Evolutionary conservation across 192 early-diverging fungal species (phyloP).

Genomic region (Spinellus fusiger): DNA sequence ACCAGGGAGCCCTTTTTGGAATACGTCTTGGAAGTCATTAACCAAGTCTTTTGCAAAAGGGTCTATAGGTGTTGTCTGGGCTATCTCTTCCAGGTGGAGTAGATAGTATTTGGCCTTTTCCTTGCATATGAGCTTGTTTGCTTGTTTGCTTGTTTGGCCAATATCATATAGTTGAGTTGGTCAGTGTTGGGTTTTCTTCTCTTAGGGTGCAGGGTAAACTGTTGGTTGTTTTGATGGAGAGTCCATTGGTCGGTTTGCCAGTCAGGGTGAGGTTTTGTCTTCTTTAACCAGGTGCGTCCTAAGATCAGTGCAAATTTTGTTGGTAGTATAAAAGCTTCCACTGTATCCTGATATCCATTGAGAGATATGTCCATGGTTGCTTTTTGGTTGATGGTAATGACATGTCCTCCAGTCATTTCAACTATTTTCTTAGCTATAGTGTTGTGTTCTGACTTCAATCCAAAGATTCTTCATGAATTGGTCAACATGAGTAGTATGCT

Average conservation of each 20-base stretch:
- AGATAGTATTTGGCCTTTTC: too few species aligned
- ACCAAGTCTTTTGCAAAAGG: too few species aligned
- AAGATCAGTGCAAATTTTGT: too few species aligned
- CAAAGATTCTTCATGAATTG: too few species aligned
- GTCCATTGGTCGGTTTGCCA: not conserved
- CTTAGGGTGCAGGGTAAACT: not conserved
- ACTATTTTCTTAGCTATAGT: too few species aligned
- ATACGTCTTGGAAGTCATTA: too few species aligned
- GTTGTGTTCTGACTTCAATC: too few species aligned
- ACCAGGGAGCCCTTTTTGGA: constrained; percentile 13
- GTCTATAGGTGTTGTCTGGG: too few species aligned
- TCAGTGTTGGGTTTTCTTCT: too few species aligned
- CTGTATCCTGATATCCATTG: not conserved
- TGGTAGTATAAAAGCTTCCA: not conserved
- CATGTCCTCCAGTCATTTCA: too few species aligned
- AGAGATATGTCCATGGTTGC: not conserved
- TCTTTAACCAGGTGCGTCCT: constrained; percentile 2
- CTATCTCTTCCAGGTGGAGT: too few species aligned
- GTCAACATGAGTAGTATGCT: too few species aligned
- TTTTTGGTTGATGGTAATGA: constrained; percentile 1
- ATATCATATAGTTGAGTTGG: not conserved
- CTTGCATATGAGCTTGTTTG: not conserved
- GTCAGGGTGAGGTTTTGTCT: not conserved
- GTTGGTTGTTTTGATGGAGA: not conserved
- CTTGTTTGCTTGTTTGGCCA: not conserved